These are phyloP conservation scores for Oryza nivara DNA, from an alignment of 176 grass and related monocot genomes.

Conservation along the genomic window DNA sequence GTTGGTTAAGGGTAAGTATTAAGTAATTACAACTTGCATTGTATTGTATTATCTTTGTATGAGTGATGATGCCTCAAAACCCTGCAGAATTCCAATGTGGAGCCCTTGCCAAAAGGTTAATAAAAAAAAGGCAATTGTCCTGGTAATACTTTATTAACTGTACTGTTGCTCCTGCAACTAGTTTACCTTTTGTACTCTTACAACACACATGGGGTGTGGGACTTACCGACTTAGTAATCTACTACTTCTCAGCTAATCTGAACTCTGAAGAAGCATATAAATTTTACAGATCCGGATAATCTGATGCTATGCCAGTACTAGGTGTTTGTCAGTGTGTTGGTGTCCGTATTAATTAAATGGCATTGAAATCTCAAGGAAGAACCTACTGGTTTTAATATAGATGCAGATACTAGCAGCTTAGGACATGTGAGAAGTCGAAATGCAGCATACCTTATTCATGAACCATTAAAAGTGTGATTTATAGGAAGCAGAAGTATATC, in stretches of 20 bases:
- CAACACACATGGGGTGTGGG: slow-evolving; percentile 29
- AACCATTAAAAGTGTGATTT: background rate
- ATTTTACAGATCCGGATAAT: slow-evolving; percentile 10
- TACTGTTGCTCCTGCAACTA: slow-evolving; percentile 29
- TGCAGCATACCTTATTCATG: background rate
- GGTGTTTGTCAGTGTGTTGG: background rate
- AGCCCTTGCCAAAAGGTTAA: slow-evolving; percentile 38
- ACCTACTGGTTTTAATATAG: background rate
- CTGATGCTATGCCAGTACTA: slow-evolving; percentile 14
- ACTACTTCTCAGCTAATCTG: slow-evolving; percentile 25
- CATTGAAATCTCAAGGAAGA: slow-evolving; percentile 3
- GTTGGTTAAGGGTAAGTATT: slow-evolving; percentile 6
- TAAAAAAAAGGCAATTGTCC: slow-evolving; percentile 26
- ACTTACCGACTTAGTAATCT: too few relatives aligned
- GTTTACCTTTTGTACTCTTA: slow-evolving; percentile 45
- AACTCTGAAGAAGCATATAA: slow-evolving; percentile 26
- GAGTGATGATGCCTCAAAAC: slow-evolving; percentile 14
- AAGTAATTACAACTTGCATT: background rate
- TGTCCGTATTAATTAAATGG: slow-evolving; percentile 6
- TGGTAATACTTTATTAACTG: slow-evolving; percentile 47
- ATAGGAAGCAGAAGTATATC: slow-evolving; percentile 10
- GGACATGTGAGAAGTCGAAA: background rate
- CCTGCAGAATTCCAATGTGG: slow-evolving; percentile 24
- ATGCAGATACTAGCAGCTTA: background rate
- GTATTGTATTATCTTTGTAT: background rate